phyloP scores from a whole-genome alignment of 1,139 yeast species.

The Pichia sp. region DNA sequence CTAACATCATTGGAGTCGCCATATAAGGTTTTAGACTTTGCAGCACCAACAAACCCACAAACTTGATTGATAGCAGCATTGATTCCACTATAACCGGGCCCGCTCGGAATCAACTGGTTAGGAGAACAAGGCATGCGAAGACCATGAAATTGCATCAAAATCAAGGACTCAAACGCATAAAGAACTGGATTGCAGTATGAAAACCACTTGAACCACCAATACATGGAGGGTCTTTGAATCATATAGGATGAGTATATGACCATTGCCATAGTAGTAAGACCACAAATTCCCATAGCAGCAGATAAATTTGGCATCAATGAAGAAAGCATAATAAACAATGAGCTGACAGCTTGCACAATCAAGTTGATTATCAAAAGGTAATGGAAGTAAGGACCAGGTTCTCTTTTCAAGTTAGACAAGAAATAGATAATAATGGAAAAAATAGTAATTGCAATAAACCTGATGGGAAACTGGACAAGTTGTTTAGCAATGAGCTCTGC shows the following conservation, averaged over 20 bases:
- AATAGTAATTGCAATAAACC: conserved; percentile 28
- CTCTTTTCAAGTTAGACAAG: conserved; percentile 35
- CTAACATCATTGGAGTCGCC: conserved; percentile 21
- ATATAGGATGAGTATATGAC: conserved; percentile 48
- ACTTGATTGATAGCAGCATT: conserved; percentile 32
- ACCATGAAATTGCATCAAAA: conserved; percentile 49
- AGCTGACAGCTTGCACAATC: conserved; percentile 32
- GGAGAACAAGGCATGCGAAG: conserved; percentile 44
- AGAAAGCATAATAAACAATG: conserved; percentile 43
- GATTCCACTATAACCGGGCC: conserved; percentile 38
- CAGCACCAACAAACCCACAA: conserved; percentile 46
- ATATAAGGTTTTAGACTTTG: conserved; percentile 21
- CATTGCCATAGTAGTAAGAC: conserved; percentile 39
- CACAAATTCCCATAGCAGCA: conserved; percentile 46
- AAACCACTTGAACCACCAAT: conserved; percentile 60
- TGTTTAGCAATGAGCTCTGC: conserved; percentile 41
- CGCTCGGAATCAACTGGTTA: conserved; percentile 41
- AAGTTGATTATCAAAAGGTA: conserved; percentile 37
- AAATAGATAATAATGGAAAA: conserved; percentile 36
- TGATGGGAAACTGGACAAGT: conserved; percentile 34
- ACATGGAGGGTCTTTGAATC: conserved; percentile 53
- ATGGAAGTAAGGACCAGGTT: conserved; percentile 37
- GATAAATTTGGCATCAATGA: conserved; percentile 40
- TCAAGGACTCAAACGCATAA: conserved; percentile 50
- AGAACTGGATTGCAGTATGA: conserved; percentile 48